Evolutionary conservation across 768 basidiomycete genomes (phyloP), one percentile per base, ranked within the genome.

Genomic region (Amanita jacksonii): DNA sequence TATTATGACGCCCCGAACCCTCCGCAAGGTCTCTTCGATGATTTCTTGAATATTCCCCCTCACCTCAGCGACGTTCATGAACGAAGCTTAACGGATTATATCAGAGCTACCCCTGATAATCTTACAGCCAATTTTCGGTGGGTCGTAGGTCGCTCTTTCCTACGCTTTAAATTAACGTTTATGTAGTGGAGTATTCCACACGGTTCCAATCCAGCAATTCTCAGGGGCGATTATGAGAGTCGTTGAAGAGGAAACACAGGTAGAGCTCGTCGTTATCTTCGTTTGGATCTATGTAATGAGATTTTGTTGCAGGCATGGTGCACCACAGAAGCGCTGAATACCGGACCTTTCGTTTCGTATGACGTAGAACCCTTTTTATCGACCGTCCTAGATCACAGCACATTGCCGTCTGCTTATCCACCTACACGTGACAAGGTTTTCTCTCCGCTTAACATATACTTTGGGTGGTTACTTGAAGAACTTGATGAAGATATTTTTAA

Each of bases 1-100:
- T 81, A 78, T 56, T 79, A 80, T 49, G 70, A 79, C 50, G 69
- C 46, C 1, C 74, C 76, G 4, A 61, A 54, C 0, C 64, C 66
- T 3, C 72, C 70, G 1, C 37, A 49, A 0, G 72, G 68, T 1
- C 63, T 72, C 23, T 74, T 74, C 47, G 70, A 73, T 38, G 65
- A 66, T 12, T 70, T 71, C 55, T 41, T 72, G 12, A 59, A 59
- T 5, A 68, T 74, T 25, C 67, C 68, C 1, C 43, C 51, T 12
- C 24, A 63, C 19, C 49, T 49, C 5, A 50, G 54, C 34, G 61
- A 67, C 41, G 51, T 70, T 3, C 43, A 41, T 12, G 68, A 67
- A 0, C 55, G 65, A 8, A 56, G 56, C 0, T 70, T 64, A 45
- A 13, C 56, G 2, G 54, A 58, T 4, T 51, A 72, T 2, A 62